These are phyloP conservation scores for Truncatella angustata DNA, from an alignment of 2,329 filamentous ascomycete genomes.

Conservation along the genomic window DNA sequence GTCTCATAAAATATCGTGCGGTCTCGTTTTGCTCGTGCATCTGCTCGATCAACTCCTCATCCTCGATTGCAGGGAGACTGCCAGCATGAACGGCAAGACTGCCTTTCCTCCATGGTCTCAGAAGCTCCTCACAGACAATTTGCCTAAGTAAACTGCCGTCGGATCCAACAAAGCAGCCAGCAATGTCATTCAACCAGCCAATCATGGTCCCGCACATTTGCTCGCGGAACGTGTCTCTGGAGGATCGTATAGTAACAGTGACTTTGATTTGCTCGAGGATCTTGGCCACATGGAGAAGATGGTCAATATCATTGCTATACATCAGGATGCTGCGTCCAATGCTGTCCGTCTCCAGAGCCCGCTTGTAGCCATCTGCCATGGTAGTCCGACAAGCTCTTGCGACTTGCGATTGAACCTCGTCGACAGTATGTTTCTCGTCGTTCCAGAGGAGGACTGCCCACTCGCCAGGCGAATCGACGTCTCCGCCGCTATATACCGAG, in stretches of 20 bases:
- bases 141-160: conserved; percentile 78
- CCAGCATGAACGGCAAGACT: conserved; percentile 78
- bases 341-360: conserved; percentile 86
- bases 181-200: conserved; percentile 92
- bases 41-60: conserved; percentile 67
- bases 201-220: conserved; percentile 99
- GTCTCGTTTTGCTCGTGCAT: conserved; percentile 30
- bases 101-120: conserved; percentile 83
- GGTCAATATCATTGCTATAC: conserved; percentile 68
- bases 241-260: conserved; percentile 89
- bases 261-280: conserved; percentile 95
- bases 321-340: conserved; percentile 83
- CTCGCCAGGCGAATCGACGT: conserved; percentile 66
- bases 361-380: conserved; percentile 64
- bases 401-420: conserved; percentile 87
- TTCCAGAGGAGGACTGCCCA: conserved; percentile 93
- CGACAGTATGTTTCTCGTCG: conserved; percentile 95
- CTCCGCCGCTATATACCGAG: conserved; percentile 70
- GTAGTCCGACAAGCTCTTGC: conserved; percentile 81
- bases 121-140: conserved; percentile 85
- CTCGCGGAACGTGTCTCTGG: conserved; percentile 92
- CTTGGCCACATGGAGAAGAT: conserved; percentile 74
- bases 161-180: conserved; percentile 79
- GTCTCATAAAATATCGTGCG: conserved; percentile 32
- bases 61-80: conserved; percentile 76